Conservation (phyloP, 2,329 filamentous ascomycete genomes). For the Hypoxylon sp. region DNA sequence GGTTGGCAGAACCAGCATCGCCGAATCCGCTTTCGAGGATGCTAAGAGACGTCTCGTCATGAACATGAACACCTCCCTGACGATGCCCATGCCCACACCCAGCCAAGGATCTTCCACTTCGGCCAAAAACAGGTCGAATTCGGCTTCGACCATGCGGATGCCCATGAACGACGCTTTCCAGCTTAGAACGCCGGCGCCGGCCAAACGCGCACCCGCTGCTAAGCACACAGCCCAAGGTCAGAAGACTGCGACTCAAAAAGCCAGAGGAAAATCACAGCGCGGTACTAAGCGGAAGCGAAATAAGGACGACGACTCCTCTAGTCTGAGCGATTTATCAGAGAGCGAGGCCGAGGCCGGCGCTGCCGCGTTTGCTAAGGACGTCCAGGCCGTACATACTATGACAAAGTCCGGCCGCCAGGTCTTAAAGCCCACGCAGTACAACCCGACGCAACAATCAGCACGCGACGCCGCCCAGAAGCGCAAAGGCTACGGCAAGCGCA, state of each 20-base stretch:
- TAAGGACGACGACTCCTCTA: slow-evolving; percentile 41
- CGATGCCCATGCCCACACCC: slow-evolving; percentile 48
- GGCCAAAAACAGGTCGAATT: not conserved
- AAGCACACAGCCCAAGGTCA: slow-evolving; percentile 21
- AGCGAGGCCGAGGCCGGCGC: slow-evolving; percentile 34
- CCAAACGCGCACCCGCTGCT: slow-evolving; percentile 5
- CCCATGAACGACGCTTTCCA: slow-evolving; percentile 40
- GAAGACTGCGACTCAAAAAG: slow-evolving; percentile 28
- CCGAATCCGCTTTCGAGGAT: slow-evolving; percentile 50
- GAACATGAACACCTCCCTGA: slow-evolving; percentile 52
- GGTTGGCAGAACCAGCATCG: slow-evolving; percentile 42
- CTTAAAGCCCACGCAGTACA: slow-evolving; percentile 70
- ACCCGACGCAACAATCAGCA: slow-evolving; percentile 59
- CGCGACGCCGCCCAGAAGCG: slow-evolving; percentile 46
- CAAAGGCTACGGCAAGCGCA: slow-evolving; percentile 64
- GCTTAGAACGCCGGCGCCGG: slow-evolving; percentile 35
- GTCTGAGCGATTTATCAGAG: slow-evolving; percentile 44
- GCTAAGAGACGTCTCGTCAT: slow-evolving; percentile 52
- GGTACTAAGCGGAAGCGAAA: slow-evolving; percentile 49
- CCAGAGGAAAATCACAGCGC: slow-evolving; percentile 33
- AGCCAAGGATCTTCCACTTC: not conserved
- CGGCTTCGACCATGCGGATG: slow-evolving; percentile 14
- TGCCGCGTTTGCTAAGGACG: slow-evolving; percentile 29
- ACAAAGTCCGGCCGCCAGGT: slow-evolving; percentile 81
- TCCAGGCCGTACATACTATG: slow-evolving; percentile 67